These are phyloP conservation scores for Candida khao-thaluensis DNA, from an alignment of 805 yeast genomes.

Conservation along the genomic window DNA sequence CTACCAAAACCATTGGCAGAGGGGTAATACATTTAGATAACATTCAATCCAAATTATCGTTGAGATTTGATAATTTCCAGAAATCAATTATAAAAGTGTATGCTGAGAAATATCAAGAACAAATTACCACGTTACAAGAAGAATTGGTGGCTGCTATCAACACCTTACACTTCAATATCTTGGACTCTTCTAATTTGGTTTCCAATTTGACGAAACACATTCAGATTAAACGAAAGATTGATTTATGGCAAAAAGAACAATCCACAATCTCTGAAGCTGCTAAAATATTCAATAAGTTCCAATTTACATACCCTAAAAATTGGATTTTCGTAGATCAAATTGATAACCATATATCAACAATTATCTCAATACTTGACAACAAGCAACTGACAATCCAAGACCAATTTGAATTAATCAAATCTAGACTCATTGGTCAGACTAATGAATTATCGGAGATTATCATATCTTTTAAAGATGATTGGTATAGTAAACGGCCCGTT, in stretches of 20 bases:
- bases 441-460: constrained; percentile 33
- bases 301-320: constrained; percentile 44
- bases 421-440: constrained; percentile 43
- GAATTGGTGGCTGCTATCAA: constrained; percentile 33
- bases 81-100: constrained; percentile 41
- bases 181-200: constrained; percentile 13
- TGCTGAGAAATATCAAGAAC: constrained; percentile 33
- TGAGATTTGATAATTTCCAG: constrained; percentile 63
- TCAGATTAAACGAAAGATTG: constrained; percentile 5
- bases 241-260: constrained; percentile 9
- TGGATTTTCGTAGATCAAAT: constrained; percentile 69
- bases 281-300: constrained; percentile 10
- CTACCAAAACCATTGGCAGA: constrained; percentile 10
- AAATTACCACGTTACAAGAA: constrained; percentile 21
- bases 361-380: constrained; percentile 36
- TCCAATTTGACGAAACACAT: constrained; percentile 10
- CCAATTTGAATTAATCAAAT: constrained; percentile 41
- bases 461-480: constrained; percentile 32
- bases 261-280: constrained; percentile 4
- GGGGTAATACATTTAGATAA: constrained; percentile 46
- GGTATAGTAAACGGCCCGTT: constrained; percentile 51
- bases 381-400: constrained; percentile 39
- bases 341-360: constrained; percentile 44
- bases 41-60: constrained; percentile 51
- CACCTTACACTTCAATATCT: constrained; percentile 11